Evolutionary conservation across 2,329 filamentous ascomycete genomes (phyloP).

Genomic region (Colletotrichum sp.): DNA sequence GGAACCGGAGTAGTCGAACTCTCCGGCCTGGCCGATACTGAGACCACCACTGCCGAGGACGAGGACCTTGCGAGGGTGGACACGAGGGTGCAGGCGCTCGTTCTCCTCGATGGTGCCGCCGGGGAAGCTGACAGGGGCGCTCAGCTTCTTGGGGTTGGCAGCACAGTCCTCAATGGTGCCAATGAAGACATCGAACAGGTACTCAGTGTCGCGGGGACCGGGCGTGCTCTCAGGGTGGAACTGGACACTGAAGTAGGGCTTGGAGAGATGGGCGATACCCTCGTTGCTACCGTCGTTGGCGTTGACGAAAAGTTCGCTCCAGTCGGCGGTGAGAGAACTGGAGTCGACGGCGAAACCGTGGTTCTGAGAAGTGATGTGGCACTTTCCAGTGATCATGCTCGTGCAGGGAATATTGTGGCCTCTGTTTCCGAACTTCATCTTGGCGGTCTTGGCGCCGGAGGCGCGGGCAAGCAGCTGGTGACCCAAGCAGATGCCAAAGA

Average conservation of each 20-base stretch:
- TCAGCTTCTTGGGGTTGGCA: conserved; percentile 68
- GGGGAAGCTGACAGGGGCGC: conserved; percentile 81
- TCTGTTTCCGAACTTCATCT: conserved; percentile 99
- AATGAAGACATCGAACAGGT: conserved; percentile 96
- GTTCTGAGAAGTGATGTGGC: conserved; percentile 99
- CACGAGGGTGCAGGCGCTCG: conserved; percentile 74
- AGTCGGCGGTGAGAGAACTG: conserved; percentile 74
- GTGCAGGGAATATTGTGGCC: conserved; percentile 99
- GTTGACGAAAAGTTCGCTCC: conserved; percentile 96
- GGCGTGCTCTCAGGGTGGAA: conserved; percentile 98
- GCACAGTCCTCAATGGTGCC: conserved; percentile 78
- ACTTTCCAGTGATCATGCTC: conserved; percentile 92
- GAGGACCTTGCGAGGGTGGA: conserved; percentile 91
- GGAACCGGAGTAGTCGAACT: conserved; percentile 98
- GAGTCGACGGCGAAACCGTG: conserved; percentile 95
- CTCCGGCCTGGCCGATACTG: conserved; percentile 96
- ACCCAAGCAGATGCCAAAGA: conserved; percentile 96
- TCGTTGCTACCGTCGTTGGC: conserved; percentile 99
- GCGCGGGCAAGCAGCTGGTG: conserved; percentile 92
- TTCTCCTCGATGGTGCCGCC: conserved; percentile 85
- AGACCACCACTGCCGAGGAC: conserved; percentile 94
- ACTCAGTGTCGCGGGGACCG: conserved; percentile 94
- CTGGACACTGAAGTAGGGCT: conserved; percentile 98
- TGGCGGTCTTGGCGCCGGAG: conserved; percentile 82
- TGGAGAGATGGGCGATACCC: conserved; percentile 85